Evolutionary conservation across 768 basidiomycete genomes (phyloP), one percentile per base, ranked within the genome.

Genomic region (Tephrocybe sp.): DNA sequence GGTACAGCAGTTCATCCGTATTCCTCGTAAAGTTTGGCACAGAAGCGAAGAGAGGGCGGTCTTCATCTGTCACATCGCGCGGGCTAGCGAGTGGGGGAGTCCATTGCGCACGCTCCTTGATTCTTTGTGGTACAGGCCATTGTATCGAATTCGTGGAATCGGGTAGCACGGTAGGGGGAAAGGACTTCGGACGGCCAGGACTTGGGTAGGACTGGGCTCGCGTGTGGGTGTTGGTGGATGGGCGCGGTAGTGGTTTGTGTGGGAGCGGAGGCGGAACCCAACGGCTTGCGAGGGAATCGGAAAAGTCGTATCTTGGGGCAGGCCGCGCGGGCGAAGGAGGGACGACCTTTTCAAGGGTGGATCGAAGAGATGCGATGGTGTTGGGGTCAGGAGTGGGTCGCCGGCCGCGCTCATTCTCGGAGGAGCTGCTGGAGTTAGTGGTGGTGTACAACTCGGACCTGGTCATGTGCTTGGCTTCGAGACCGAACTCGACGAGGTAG

Each of bases 401-500:
- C 62, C 30, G 28, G 28, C 39, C 36, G 33, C 32, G 26, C 5
- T 50, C 32, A 15, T 68, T 68, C 18, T 66, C 57, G 4, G 8
- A 7, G 34, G 34, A 36, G 34, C 38, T 39, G 38, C 8, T 39
- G 7, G 38, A 39, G 12, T 7, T 21, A 6, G 17, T 3, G 38
- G 6, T 18, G 18, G 38, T 9, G 7, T n/a, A n/a, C n/a, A 17
- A 14, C n/a, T n/a, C 21, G 7, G 23, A 24, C 10, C 7, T 28
- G 26, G 42, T 6, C 42, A 12, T 28, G n/a, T 45, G 18, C 14
- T 36, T 47, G 34, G 64, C 58, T 26, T 63, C 53, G 55, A 72
- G 70, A 48, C 68, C 69, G 63, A 98, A 95, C 50, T 75, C 80
- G 48, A 90, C 80, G 41, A 81, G 72, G 67, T 96, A 98, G 64